Conservation (phyloP, 2,329 filamentous ascomycete species). For the Scedosporium minutisporum region DNA sequence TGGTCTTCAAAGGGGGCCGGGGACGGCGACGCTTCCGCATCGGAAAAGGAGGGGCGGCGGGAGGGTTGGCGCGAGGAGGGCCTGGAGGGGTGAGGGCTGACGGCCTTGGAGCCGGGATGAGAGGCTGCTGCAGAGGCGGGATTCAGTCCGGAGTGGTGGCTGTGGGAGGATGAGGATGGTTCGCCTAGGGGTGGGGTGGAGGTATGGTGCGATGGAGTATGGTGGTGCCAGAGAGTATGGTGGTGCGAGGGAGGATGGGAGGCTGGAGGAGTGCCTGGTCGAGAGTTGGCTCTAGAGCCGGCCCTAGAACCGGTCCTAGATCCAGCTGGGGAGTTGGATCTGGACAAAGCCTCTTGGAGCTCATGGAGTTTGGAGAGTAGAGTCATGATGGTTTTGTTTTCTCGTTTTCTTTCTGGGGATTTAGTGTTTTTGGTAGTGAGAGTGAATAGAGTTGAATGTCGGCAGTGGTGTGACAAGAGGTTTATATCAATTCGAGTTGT, state of each 20-base stretch:
- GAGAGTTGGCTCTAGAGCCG: too few species aligned
- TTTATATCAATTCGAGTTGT: too few species aligned
- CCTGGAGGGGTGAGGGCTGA: not conserved
- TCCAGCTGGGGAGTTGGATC: not conserved
- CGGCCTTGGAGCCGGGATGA: too few species aligned
- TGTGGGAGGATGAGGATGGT: too few species aligned
- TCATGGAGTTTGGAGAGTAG: not conserved
- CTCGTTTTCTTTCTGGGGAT: not conserved
- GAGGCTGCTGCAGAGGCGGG: too few species aligned
- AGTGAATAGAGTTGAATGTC: too few species aligned
- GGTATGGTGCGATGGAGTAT: not conserved
- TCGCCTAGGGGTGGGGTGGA: not conserved
- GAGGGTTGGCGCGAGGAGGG: not conserved
- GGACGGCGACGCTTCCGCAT: not conserved
- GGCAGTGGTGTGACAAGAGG: too few species aligned
- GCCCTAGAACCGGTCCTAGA: too few species aligned
- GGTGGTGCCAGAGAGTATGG: not conserved
- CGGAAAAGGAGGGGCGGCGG: not conserved
- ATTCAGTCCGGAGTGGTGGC: too few species aligned
- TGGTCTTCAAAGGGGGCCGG: slow-evolving; percentile 2
- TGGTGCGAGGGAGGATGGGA: too few species aligned
- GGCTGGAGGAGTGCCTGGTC: too few species aligned
- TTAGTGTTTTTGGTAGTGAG: too few species aligned
- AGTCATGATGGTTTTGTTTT: not conserved
- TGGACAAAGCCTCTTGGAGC: not conserved